These are phyloP conservation scores for Alternaria solani DNA, from an alignment of 2,329 filamentous ascomycete species.

Conservation along the genomic window DNA sequence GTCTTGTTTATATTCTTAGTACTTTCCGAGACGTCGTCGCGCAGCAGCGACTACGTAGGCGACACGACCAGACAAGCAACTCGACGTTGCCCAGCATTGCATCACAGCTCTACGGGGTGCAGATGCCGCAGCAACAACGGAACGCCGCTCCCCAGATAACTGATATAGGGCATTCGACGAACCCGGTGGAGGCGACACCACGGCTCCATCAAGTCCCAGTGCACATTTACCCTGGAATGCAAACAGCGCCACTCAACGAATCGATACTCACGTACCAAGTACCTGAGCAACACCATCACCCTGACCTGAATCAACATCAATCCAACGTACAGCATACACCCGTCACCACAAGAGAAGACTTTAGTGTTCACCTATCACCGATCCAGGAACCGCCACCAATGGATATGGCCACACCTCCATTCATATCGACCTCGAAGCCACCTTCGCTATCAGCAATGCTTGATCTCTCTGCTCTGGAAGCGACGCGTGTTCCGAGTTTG, in stretches of 20 bases:
- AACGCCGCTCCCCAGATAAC: conserved; percentile 2
- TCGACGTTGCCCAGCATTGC: conserved; percentile 44
- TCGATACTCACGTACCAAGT: conserved; percentile 14
- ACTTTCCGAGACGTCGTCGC: conserved; percentile 51
- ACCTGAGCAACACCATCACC: conserved; percentile 1
- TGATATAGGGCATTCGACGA: conserved; percentile 17
- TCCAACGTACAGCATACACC: conserved; percentile 11
- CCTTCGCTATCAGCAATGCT: conserved; percentile 48
- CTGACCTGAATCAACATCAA: conserved; percentile 4
- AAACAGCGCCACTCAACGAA: conserved; percentile 39
- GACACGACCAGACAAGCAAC: conserved; percentile 34
- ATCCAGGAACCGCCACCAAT: conserved; percentile 36
- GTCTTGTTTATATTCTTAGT: conserved; percentile 49
- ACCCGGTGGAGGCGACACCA: conserved; percentile 26
- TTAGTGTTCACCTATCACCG: conserved; percentile 42
- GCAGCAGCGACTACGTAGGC: conserved; percentile 40
- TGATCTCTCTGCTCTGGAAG: conserved; percentile 49
- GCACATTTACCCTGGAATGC: conserved; percentile 49
- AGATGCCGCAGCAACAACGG: conserved; percentile 22
- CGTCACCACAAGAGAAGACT: conserved; percentile 23
- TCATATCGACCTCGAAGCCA: conserved; percentile 25
- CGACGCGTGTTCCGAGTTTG: conserved; percentile 42
- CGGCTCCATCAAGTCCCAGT: conserved; percentile 46
- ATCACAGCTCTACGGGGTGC: conserved; percentile 43
- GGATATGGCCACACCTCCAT: conserved; percentile 10